Conservation (phyloP, 257 asterid species). For the Nicotiana knightiana region DNA sequence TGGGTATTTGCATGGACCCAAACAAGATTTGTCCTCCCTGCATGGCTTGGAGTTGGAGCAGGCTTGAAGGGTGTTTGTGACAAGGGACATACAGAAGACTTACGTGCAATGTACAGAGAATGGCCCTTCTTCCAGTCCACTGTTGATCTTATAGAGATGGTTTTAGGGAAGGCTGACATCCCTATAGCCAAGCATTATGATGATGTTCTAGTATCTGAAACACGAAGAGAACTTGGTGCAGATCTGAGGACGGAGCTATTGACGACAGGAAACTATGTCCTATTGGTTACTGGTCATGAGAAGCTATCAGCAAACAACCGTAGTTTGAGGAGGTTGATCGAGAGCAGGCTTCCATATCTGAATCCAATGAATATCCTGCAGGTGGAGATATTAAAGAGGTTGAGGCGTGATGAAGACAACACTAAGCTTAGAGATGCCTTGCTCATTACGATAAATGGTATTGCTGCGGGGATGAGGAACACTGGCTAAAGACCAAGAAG, state of each 20-base stretch:
- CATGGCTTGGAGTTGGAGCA: constrained; percentile 98
- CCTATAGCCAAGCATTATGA: constrained; percentile 84
- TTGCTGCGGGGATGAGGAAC: constrained; percentile 99
- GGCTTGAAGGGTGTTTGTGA: constrained; percentile 78
- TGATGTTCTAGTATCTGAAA: constrained; percentile 70
- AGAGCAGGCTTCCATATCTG: constrained; percentile 90
- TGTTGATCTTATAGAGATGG: constrained; percentile 89
- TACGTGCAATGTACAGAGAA: constrained; percentile 83
- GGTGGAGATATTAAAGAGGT: constrained; percentile 85
- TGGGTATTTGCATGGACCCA: constrained; percentile 99
- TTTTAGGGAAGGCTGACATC: constrained; percentile 79
- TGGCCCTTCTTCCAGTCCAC: constrained; percentile 97
- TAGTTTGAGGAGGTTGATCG: constrained; percentile 65
- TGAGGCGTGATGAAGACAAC: constrained; percentile 69
- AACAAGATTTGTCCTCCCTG: constrained; percentile 87
- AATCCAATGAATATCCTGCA: constrained; percentile 92
- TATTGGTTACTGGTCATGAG: constrained; percentile 73
- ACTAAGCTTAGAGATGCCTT: constrained; percentile 73
- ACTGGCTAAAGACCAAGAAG: constrained; percentile 43
- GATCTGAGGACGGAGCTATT: constrained; percentile 71
- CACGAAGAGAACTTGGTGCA: constrained; percentile 59
- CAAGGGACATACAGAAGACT: constrained; percentile 62
- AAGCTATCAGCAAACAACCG: constrained; percentile 66
- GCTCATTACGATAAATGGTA: constrained; percentile 83
- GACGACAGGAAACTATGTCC: constrained; percentile 61